Evolutionary conservation across 164 flowering plant genomes (phyloP).

Genomic region (Vitis rotundifolia): DNA sequence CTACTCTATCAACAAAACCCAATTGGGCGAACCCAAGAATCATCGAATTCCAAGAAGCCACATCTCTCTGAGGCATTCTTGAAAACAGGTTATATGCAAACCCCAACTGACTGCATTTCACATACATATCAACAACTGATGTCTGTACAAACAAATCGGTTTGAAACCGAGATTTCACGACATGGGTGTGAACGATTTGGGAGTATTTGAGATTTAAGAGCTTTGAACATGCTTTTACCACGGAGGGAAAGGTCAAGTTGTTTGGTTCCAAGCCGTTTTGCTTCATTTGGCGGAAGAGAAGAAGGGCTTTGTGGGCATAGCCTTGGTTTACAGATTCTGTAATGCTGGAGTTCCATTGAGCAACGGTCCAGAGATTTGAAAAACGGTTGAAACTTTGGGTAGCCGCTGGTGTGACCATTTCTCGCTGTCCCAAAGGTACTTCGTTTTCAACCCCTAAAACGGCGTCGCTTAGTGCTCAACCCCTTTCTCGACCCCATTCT

Average conservation of each 20-base stretch:
- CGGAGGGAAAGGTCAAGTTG: constrained; percentile 56
- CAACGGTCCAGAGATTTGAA: constrained; percentile 23
- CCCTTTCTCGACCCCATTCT: too few relatives aligned
- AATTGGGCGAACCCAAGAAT: constrained; percentile 46
- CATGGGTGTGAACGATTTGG: constrained; percentile 50
- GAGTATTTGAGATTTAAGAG: constrained; percentile 31
- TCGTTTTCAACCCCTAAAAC: too few relatives aligned
- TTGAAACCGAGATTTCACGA: constrained; percentile 44
- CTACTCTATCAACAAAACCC: constrained; percentile 31
- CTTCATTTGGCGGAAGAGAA: constrained; percentile 57
- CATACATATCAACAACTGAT: constrained; percentile 46
- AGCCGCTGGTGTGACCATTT: constrained; percentile 3
- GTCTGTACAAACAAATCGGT: constrained; percentile 53
- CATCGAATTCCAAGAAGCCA: constrained; percentile 64
- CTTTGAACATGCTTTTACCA: constrained; percentile 61
- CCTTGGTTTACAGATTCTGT: constrained; percentile 38
- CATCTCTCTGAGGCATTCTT: constrained; percentile 52
- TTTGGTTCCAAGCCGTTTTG: constrained; percentile 41
- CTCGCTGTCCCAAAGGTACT: not conserved
- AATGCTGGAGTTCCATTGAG: constrained; percentile 46
- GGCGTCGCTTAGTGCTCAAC: too few relatives aligned
- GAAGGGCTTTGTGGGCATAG: constrained; percentile 34
- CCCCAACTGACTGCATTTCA: constrained; percentile 35
- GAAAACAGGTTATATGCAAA: constrained; percentile 42
- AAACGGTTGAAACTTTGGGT: constrained; percentile 23